Evolutionary conservation across 2,329 filamentous ascomycete genomes (phyloP).

Genomic region (Cryphonectria naterciae): DNA sequence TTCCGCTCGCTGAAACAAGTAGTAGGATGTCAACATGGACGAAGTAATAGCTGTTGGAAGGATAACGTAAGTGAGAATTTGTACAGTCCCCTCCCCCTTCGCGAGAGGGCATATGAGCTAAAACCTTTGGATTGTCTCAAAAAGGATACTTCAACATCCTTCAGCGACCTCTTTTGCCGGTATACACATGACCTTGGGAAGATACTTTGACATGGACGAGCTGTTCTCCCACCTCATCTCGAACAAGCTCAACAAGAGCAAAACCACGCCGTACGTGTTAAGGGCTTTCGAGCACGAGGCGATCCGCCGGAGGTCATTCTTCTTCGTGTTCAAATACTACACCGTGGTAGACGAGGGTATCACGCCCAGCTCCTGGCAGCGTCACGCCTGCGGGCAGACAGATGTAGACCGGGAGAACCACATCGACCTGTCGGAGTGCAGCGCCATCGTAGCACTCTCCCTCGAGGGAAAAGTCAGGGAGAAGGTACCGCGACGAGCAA

Average conservation of each 20-base stretch:
- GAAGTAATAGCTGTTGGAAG: conserved; percentile 54
- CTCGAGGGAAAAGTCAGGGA: conserved; percentile 56
- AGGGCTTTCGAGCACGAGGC: conserved; percentile 51
- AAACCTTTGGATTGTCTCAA: conserved; percentile 32
- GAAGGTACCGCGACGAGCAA: conserved; percentile 52
- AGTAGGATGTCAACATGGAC: conserved; percentile 40
- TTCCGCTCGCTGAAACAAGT: background rate
- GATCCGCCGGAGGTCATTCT: conserved; percentile 59
- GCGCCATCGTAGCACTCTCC: conserved; percentile 62
- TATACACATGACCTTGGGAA: conserved; percentile 60
- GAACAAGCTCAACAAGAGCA: conserved; percentile 48
- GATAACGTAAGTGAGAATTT: conserved; percentile 51
- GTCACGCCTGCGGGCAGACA: conserved; percentile 51
- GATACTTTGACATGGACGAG: conserved; percentile 66
- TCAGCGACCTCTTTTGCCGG: conserved; percentile 63
- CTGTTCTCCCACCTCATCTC: conserved; percentile 59
- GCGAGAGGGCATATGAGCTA: conserved; percentile 4
- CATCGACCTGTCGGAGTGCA: conserved; percentile 63
- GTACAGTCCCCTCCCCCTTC: too few relatives aligned
- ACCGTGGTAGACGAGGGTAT: conserved; percentile 61
- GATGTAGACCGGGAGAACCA: conserved; percentile 49
- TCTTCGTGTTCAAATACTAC: conserved; percentile 69
- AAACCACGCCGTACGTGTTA: conserved; percentile 52
- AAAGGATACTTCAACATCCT: conserved; percentile 63
- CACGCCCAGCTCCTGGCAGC: conserved; percentile 63